Base-by-base conservation (phyloP, 805 yeast genomes). In the Candida sithepensis region DNA sequence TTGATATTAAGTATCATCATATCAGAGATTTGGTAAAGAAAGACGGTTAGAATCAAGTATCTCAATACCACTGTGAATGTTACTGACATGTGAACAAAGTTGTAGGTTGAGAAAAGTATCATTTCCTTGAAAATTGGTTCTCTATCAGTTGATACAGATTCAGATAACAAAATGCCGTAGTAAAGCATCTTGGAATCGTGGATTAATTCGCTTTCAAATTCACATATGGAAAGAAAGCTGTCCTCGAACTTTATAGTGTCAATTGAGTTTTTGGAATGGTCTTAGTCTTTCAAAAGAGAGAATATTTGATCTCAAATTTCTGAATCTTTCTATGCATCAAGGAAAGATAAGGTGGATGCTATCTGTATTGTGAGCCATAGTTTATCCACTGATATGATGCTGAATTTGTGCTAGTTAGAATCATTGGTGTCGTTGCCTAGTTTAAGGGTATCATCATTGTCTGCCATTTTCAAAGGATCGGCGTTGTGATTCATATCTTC, bases 361-460 rank as follows among this genome's bases (percentile, higher is more conserved):
- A 87, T 52, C 43, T 73, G 71, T 48, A 79, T 69, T 43, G 79
- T 79, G 2, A 87, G 64, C 77, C 81, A 87, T 47, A 68, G 74
- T 6, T 60, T 64, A 46, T 72, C 69, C 5, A 67, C 50, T 1
- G 53, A 42, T 28, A 49, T 49, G 7, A 61, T 50, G 16, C 53
- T 52, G 16, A 60, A 41, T 18, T 16, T 58, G 28, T 30, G 7
- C 24, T 36, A 14, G 21, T 39, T 20, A 6, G 45, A 37, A 19
- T 55, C 56, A 8, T 44, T 52, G n/a, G 39, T 48, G 3, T 43
- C 45, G 3, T 52, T 52, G 18, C 47, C 40, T 2, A 62, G 40
- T 30, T 42, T 43, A 12, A 60, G 45, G 12, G 54, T 49, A 3
- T 64, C 69, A 10, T 56, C 63, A 5, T 64, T 62, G 13, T 62